Evolutionary conservation across 2,329 filamentous ascomycete genomes (phyloP).

Genomic region (Botrytis cinerea): DNA sequence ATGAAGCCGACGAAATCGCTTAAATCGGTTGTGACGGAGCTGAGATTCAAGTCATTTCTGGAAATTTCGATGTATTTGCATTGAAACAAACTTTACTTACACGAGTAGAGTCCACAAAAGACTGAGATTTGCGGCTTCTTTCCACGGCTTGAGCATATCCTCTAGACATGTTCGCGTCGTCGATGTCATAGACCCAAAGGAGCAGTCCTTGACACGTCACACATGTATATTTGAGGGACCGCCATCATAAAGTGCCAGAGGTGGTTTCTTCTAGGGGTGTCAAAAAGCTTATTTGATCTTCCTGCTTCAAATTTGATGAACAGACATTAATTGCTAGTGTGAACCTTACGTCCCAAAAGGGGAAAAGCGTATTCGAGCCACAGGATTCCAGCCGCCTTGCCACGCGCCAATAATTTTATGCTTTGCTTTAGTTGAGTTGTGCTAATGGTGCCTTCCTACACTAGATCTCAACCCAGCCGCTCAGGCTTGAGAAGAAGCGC

Average conservation of each 20-base stretch:
- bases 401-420: slow-evolving; percentile 6
- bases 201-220: not conserved
- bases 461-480: not conserved
- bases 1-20: not conserved
- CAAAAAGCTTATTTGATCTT: slow-evolving; percentile 14
- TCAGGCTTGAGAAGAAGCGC: slow-evolving; percentile 11
- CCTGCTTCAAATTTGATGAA: not conserved
- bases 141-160: not conserved
- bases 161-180: not conserved
- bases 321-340: slow-evolving; percentile 13
- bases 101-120: not conserved
- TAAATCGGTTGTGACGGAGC: not conserved
- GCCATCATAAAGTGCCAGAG: not conserved
- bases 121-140: not conserved
- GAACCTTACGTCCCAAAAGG: not conserved
- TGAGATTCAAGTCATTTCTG: not conserved
- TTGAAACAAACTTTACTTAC: slow-evolving; percentile 7
- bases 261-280: not conserved
- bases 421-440: slow-evolving; percentile 5
- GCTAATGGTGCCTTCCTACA: not conserved
- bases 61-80: not conserved
- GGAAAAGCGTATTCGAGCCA: not conserved
- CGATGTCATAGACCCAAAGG: slow-evolving; percentile 9
- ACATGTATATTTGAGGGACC: slow-evolving; percentile 8
- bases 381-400: not conserved